A percentile compares a stretch with the other conserved stretches of the same genome.
Evolutionary conservation across 2,329 filamentous ascomycete species (phyloP).

Genomic region (Chrysosporium keratinophilum): DNA sequence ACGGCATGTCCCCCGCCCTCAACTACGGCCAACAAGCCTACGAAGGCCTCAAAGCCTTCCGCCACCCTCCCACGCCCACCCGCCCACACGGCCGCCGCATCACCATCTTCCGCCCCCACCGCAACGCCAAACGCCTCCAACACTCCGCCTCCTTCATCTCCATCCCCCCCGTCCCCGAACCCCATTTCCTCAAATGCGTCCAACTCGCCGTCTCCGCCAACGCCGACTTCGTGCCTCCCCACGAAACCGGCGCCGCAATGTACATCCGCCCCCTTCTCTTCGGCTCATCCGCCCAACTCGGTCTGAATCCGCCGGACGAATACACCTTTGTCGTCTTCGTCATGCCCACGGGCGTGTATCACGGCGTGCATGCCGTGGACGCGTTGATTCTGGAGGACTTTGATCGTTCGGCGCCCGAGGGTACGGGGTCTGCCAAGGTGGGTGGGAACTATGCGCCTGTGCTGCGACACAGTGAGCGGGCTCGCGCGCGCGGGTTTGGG

Average conservation of each 20-base stretch:
- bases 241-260: constrained; percentile 79
- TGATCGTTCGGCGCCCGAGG: constrained; percentile 83
- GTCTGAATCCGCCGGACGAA: constrained; percentile 76
- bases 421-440: constrained; percentile 83
- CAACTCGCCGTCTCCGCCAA: constrained; percentile 77
- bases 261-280: constrained; percentile 86
- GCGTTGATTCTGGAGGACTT: constrained; percentile 85
- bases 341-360: constrained; percentile 86
- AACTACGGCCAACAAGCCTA: constrained; percentile 98
- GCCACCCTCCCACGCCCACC: constrained; percentile 44
- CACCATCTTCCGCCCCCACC: constrained; percentile 75
- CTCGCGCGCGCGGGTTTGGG: constrained; percentile 68
- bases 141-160: constrained; percentile 75
- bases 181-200: constrained; percentile 65
- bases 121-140: constrained; percentile 75
- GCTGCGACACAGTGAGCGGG: constrained; percentile 73
- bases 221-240: constrained; percentile 81
- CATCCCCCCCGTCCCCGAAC: constrained; percentile 66
- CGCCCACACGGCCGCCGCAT: constrained; percentile 51
- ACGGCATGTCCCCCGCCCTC: constrained; percentile 87
- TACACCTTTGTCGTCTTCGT: constrained; percentile 88
- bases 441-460: constrained; percentile 96
- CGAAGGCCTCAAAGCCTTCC: constrained; percentile 97
- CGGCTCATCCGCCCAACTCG: constrained; percentile 76
- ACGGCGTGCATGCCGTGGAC: constrained; percentile 78